phyloP scores from a whole-genome alignment of 495 filamentous ascomycete genomes.

The Bryoglossum gracile region DNA sequence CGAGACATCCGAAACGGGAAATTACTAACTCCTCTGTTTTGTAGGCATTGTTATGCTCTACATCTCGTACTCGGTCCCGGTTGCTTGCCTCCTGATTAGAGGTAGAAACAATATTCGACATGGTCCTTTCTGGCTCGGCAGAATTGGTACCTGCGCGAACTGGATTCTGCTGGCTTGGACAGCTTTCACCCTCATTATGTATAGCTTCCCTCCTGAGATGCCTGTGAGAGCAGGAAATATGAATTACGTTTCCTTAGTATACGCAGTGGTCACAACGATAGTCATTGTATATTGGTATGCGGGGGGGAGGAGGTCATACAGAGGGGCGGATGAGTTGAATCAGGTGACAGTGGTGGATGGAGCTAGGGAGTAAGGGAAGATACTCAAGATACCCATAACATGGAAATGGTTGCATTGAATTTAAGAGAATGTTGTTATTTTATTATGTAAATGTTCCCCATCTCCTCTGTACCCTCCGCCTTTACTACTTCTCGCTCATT shows the following conservation, averaged over 20 bases:
- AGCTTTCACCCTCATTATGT: constrained; percentile 46
- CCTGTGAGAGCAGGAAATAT: constrained; percentile 38
- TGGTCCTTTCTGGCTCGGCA: constrained; percentile 44
- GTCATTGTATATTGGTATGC: constrained; percentile 22
- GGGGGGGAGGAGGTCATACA: constrained; percentile 36
- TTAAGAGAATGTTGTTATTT: too few species aligned
- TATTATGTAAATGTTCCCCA: too few species aligned
- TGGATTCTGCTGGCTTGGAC: constrained; percentile 44
- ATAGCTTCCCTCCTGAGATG: constrained; percentile 40
- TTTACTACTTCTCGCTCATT: too few species aligned
- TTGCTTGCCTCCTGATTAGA: constrained; percentile 40
- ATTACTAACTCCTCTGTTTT: too few species aligned
- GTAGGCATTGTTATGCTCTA: constrained; percentile 47
- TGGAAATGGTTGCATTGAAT: too few species aligned
- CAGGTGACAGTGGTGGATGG: too few species aligned
- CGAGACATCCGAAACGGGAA: too few species aligned
- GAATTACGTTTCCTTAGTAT: constrained; percentile 51
- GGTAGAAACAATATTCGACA: constrained; percentile 45
- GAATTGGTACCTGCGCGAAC: constrained; percentile 37
- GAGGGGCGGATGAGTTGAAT: constrained; percentile 27
- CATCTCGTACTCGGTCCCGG: constrained; percentile 45
- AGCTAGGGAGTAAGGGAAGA: too few species aligned
- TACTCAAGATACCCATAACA: too few species aligned
- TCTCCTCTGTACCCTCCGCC: too few species aligned
- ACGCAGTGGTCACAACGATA: constrained; percentile 38